phyloP scores from a whole-genome alignment of 306 rosid genomes.

The Luffa aegyptiaca region DNA sequence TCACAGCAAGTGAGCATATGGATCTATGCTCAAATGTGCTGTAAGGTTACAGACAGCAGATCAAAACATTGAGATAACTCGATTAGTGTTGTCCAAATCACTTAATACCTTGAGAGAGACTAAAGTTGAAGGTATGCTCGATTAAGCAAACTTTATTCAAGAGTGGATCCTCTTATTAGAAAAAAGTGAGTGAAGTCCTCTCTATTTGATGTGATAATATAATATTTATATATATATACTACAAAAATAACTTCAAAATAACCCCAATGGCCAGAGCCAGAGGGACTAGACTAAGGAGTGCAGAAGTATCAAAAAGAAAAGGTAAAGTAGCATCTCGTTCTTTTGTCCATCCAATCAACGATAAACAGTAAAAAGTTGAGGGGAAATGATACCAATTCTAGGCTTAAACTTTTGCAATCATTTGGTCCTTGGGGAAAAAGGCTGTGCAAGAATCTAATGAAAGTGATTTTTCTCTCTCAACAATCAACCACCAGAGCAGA shows the following conservation, averaged over 20 bases:
- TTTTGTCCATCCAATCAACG: constrained; percentile 36
- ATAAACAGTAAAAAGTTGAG: constrained; percentile 22
- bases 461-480: constrained; percentile 15
- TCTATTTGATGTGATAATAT: not conserved
- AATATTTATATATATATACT: not conserved
- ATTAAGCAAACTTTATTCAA: not conserved
- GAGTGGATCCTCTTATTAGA: not conserved
- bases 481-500: constrained; percentile 2
- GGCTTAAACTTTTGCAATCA: constrained; percentile 16
- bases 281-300: constrained; percentile 16
- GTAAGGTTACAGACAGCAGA: not conserved
- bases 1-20: not conserved
- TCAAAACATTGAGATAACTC: not conserved
- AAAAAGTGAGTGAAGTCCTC: not conserved
- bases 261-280: not conserved
- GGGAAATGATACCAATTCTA: constrained; percentile 13
- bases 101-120: not conserved
- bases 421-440: constrained; percentile 7
- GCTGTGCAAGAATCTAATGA: constrained; percentile 17
- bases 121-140: not conserved
- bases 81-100: constrained; percentile 1
- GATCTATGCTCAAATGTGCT: not conserved
- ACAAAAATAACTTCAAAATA: not conserved
- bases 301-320: not conserved
- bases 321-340: constrained; percentile 41